Base-by-base conservation (phyloP, 2,329 filamentous ascomycete genomes). In the Dothiorella sarmentorum region DNA sequence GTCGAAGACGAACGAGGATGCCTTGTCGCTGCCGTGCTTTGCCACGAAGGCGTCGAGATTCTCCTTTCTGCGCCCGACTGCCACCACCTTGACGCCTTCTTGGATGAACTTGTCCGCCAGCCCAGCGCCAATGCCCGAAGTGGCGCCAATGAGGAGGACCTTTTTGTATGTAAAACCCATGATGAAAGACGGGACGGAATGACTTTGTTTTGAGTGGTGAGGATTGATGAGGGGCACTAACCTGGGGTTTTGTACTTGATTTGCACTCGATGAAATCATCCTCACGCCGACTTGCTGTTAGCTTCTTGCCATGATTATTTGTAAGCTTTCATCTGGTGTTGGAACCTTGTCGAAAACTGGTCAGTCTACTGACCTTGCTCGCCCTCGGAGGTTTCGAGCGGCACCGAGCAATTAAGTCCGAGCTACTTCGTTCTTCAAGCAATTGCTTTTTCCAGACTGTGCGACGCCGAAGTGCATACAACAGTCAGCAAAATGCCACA, bases 101-200 rank as follows among this genome's bases (percentile, higher is more conserved):
- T 75, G 65, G 7, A 83, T 69, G 20, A 83, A 68, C 62, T 75
- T 77, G 27, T 75, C 71, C 3, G 80, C 78, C 13, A 83, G 73
- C 5, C 79, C 79, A 61, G 75, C 70, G 49, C 82, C 79, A 49
- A 81, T 80, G 27, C 79, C 79, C 15, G 73, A 76, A 13, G 77
- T 81, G 35, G 80, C 81, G n/a, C 82, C 81, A 9, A 83, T 70
- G 26, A 84, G 68, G 7, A 83, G 75, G 18, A 81, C 73, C 67
- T 82, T 81, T 62, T 78, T 79, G 71, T 82, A 82, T 35, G 68
- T 68, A 60, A 78, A 71, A 61, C 73, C 65, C 79, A 80, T 74
- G 61, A 59, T 70, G 56, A 26, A n/a, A 7, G 20, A 17, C 11
- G 24, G 15, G 27, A n/a, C n/a, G n/a, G 29, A 20, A 5, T 3